Percentiles rank a stretch among this genome's conserved stretches.
These are phyloP conservation scores for Podaxis sp. DNA, from an alignment of 768 basidiomycete species.

Conservation along the genomic window DNA sequence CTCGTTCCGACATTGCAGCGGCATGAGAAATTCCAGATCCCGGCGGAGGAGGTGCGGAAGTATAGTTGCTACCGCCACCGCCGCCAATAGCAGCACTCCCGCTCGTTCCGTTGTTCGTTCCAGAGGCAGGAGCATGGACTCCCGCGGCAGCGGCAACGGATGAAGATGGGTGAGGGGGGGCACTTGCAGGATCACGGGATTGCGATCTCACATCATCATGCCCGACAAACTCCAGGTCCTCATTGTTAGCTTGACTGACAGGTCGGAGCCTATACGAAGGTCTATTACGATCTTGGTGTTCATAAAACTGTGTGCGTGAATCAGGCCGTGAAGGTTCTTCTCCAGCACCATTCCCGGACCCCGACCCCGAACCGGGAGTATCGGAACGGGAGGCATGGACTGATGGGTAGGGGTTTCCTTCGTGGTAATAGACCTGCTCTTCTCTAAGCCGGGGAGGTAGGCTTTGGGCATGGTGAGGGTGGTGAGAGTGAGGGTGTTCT, in stretches of 20 bases:
- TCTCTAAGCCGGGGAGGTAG: constrained; percentile 27
- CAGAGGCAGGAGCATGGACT: constrained; percentile 28
- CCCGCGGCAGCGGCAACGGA: background rate
- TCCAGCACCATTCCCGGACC: constrained; percentile 35
- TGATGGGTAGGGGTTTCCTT: constrained; percentile 25
- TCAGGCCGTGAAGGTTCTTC: constrained; percentile 51
- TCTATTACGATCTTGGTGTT: constrained; percentile 31
- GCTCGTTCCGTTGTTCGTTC: constrained; percentile 10
- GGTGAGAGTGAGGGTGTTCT: constrained; percentile 21
- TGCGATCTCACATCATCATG: constrained; percentile 49
- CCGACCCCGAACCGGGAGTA: constrained; percentile 55
- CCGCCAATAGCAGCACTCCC: constrained; percentile 19
- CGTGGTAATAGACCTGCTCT: constrained; percentile 33
- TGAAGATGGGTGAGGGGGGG: background rate
- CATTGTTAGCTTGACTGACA: constrained; percentile 34
- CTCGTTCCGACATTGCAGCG: constrained; percentile 32
- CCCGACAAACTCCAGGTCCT: constrained; percentile 43
- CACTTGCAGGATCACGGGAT: constrained; percentile 19
- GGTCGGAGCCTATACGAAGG: constrained; percentile 48
- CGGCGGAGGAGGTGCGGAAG: constrained; percentile 2
- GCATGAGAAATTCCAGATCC: background rate
- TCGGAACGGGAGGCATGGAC: constrained; percentile 48
- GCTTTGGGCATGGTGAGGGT: background rate
- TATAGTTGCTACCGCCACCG: constrained; percentile 27
- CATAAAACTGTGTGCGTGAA: constrained; percentile 45